These are phyloP conservation scores for Kodamaea neixiangensis DNA, from an alignment of 805 yeast genomes.

Conservation along the genomic window DNA sequence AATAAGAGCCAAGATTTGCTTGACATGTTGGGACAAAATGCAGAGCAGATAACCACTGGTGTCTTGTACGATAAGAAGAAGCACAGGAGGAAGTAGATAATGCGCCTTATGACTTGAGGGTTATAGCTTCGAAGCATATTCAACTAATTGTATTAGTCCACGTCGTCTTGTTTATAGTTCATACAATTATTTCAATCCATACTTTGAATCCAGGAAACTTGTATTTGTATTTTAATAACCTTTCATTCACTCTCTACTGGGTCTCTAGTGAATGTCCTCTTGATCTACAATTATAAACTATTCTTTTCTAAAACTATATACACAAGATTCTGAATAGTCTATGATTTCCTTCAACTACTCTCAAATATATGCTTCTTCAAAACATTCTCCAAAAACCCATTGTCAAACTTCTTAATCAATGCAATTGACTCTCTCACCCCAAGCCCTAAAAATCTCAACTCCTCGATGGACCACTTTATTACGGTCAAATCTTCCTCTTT, in stretches of 20 bases:
- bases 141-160: not conserved
- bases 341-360: not conserved
- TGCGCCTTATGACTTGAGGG: no score
- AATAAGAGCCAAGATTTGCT: constrained; percentile 47
- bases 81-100: constrained; percentile 42
- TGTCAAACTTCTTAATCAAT: constrained; percentile 1
- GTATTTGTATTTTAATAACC: no score
- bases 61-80: constrained; percentile 49
- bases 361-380: not conserved
- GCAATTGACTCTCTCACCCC: constrained; percentile 12
- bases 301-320: no score
- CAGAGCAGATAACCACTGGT: constrained; percentile 58
- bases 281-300: no score
- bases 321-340: not conserved
- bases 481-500: constrained; percentile 22
- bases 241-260: no score
- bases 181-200: not conserved
- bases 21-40: constrained; percentile 61
- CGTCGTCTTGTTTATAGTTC: not conserved
- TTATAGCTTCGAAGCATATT: not conserved
- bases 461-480: constrained; percentile 33
- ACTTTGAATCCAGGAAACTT: no score
- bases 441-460: constrained; percentile 31
- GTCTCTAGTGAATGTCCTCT: no score
- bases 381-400: constrained; percentile 1